Base-by-base conservation (phyloP, 257 asterid species). In the Cruciata laevipes region DNA sequence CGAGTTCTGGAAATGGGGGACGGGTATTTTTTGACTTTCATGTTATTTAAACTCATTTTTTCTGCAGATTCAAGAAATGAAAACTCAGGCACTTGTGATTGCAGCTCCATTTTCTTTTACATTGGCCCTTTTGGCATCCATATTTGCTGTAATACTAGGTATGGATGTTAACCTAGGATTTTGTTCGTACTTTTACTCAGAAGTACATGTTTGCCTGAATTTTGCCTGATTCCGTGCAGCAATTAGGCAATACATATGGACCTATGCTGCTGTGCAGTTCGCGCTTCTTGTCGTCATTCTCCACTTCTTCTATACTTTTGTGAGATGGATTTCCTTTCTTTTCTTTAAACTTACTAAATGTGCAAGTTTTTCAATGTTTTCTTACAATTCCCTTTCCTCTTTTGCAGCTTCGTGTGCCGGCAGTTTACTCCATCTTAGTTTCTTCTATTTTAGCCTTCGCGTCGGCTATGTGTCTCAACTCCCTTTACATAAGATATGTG, bases 41-140 rank as follows among this genome's bases (percentile, higher is more conserved):
- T 8, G 23, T 38, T 56, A 13, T 25, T 5, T 11, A 31, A 23
- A 42, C 20, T 18, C 35, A 20, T 20, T 25, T 10, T 32, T 24
- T 37, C 21, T 75, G 71, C 85, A 92, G 98, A 75, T 85, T 13
- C 80, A 63, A 64, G 88, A 86, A 66, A 74, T 89, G 95, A 85
- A 75, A 81, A 77, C 73, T 35, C 79, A 80, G 61, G 86, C 97
- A 21, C 88, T 92, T 62, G 75, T 86, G 65, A 53, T 92, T 70
- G 84, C 96, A 69, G 95, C 91, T 32, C 98, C 97, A 20, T 85
- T 86, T 74, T 72, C 97, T 64, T 87, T 92, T 74, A 83, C 96
- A 1, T 77, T 93, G 82, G 95, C 89, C 67, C 76, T 93, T 71
- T 76, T 77, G 68, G 78, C 91, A 35, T 89, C 98, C 57, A 82